phyloP scores from a whole-genome alignment of 495 filamentous ascomycete genomes.

The Aspergillus baeticus region DNA sequence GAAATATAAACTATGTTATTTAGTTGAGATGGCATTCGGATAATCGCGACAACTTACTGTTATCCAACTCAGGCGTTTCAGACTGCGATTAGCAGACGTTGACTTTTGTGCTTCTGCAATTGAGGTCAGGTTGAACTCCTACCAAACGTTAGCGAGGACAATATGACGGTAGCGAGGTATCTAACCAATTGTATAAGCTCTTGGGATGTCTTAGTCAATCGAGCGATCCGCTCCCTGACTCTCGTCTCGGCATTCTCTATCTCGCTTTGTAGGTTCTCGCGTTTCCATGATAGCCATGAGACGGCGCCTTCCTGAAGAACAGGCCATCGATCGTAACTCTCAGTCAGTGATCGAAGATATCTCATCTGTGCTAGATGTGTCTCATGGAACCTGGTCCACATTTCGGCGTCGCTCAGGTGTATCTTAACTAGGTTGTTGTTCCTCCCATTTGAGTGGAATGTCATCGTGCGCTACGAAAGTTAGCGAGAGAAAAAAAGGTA shows the following conservation, averaged over 20 bases:
- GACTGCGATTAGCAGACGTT: not conserved
- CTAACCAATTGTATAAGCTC: not conserved
- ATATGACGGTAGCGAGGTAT: not conserved
- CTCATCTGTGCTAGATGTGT: not conserved
- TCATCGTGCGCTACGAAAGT: not conserved
- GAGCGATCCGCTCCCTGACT: not conserved
- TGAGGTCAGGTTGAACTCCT: not conserved
- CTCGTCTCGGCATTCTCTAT: not conserved
- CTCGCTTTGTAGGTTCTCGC: not conserved
- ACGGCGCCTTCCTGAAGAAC: not conserved
- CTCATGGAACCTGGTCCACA: not conserved
- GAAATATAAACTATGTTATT: too few relatives aligned
- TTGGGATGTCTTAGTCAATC: not conserved
- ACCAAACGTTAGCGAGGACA: not conserved
- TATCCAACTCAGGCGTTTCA: not conserved
- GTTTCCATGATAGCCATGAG: not conserved
- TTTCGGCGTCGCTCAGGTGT: conserved; percentile 1
- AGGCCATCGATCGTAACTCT: not conserved
- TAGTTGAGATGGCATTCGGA: not conserved
- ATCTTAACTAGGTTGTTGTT: not conserved
- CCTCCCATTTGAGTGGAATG: not conserved
- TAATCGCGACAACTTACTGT: not conserved
- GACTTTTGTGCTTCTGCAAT: not conserved
- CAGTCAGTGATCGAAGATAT: not conserved
- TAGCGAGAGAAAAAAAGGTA: not conserved